Percentiles rank a stretch among this genome's conserved stretches.
Evolutionary conservation across 495 filamentous ascomycete genomes (phyloP).

Genomic region (Aspergillus panamensis): DNA sequence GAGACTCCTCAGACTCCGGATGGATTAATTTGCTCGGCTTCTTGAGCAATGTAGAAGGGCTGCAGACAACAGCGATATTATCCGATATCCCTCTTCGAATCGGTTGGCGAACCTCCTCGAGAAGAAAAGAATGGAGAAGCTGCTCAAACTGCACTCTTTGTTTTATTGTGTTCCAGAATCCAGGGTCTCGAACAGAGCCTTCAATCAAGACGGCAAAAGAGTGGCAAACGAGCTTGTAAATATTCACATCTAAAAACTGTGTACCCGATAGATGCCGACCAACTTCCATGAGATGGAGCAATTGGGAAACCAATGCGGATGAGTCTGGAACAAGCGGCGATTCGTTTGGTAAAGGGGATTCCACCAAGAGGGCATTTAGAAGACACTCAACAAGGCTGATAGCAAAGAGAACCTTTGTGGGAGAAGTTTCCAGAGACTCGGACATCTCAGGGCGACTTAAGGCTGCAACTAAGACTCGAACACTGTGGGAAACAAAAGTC

Average conservation of each 20-base stretch:
- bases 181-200: conserved; percentile 54
- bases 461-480: conserved; percentile 38
- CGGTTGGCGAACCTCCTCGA: conserved; percentile 31
- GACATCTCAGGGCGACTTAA: conserved; percentile 38
- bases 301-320: conserved; percentile 25
- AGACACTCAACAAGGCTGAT: conserved; percentile 38
- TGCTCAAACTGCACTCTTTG: conserved; percentile 38
- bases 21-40: conserved; percentile 19
- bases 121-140: conserved; percentile 36
- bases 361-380: conserved; percentile 28
- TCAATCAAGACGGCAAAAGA: conserved; percentile 64
- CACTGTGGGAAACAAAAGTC: conserved; percentile 43
- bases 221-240: conserved; percentile 44
- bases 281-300: conserved; percentile 33
- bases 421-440: conserved; percentile 17
- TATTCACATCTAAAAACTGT: conserved; percentile 12
- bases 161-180: conserved; percentile 59
- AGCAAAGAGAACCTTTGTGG: conserved; percentile 30
- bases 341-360: conserved; percentile 12
- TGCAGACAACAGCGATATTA: conserved; percentile 34
- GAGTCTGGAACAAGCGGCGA: conserved; percentile 21
- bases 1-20: conserved; percentile 10
- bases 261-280: conserved; percentile 17
- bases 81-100: conserved; percentile 39
- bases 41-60: conserved; percentile 27